Conservation (phyloP, 352 stramenopile genomes). For the Phytophthora sp. region DNA sequence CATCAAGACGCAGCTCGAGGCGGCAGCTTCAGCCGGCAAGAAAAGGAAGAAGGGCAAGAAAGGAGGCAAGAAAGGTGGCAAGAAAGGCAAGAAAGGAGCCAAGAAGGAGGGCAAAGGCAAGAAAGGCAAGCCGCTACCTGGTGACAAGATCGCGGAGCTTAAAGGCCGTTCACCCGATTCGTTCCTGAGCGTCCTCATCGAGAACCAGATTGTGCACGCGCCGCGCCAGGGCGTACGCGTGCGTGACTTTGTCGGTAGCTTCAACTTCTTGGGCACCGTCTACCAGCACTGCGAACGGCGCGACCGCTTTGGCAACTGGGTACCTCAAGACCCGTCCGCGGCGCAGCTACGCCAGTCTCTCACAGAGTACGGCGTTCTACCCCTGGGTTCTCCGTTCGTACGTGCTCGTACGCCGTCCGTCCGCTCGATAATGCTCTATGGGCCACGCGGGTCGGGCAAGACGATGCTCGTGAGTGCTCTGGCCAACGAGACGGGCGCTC, state of each 20-base stretch:
- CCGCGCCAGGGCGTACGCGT: conserved; percentile 49
- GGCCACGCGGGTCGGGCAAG: conserved; percentile 91
- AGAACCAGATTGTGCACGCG: conserved; percentile 89
- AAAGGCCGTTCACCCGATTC: conserved; percentile 90
- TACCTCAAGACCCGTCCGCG: conserved; percentile 90
- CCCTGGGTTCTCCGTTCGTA: conserved; percentile 81
- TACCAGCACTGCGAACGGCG: conserved; percentile 70
- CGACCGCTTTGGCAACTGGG: conserved; percentile 84
- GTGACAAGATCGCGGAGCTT: conserved; percentile 91
- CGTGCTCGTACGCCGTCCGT: conserved; percentile 76
- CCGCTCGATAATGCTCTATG: conserved; percentile 94
- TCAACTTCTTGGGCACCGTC: conserved; percentile 90
- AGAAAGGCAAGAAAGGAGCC: conserved; percentile 60
- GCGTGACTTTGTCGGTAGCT: conserved; percentile 90
- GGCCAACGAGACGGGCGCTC: conserved; percentile 91
- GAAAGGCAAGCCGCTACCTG: conserved; percentile 85
- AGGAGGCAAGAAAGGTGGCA: conserved; percentile 60
- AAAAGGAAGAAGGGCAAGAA: conserved; percentile 84
- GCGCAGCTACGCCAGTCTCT: conserved; percentile 90
- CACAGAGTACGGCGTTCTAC: conserved; percentile 92
- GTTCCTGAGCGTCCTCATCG: conserved; percentile 90
- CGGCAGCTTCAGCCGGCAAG: conserved; percentile 64
- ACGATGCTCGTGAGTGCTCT: conserved; percentile 93
- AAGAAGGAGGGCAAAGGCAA: conserved; percentile 60
- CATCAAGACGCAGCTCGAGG: conserved; percentile 91